Evolutionary conservation across 768 basidiomycete genomes (phyloP).

Genomic region (Suillus subalutaceus): DNA sequence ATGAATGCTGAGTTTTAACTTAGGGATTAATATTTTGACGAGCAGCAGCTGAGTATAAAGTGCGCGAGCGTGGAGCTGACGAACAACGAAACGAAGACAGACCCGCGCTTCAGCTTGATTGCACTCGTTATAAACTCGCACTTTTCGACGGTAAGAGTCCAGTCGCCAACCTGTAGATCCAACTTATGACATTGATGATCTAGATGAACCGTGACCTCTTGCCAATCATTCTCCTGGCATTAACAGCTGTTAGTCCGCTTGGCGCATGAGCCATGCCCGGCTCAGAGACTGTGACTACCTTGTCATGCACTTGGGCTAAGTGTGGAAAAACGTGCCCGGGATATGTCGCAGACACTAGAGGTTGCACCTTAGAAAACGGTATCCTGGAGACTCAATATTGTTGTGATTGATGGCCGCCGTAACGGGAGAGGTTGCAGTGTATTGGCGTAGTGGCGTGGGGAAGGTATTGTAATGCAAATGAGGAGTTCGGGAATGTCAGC

Average conservation of each 20-base stretch:
- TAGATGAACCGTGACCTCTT: background rate
- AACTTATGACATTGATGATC: background rate
- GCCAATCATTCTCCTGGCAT: background rate
- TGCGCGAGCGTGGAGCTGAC: background rate
- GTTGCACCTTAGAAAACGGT: slow-evolving; percentile 5
- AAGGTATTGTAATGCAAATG: background rate
- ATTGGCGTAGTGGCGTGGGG: background rate
- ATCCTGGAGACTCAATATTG: background rate
- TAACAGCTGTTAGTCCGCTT: background rate
- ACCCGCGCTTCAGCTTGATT: background rate
- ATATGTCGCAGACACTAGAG: background rate
- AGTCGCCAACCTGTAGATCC: background rate
- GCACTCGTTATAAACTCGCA: background rate
- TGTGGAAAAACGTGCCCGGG: slow-evolving; percentile 9
- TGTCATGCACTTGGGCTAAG: slow-evolving; percentile 14
- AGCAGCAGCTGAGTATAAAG: background rate
- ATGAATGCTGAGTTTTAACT: background rate
- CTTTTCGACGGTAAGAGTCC: background rate
- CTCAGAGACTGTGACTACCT: background rate
- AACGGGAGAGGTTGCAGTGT: background rate
- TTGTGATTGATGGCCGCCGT: background rate
- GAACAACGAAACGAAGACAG: background rate
- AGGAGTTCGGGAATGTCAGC: background rate
- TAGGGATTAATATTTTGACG: background rate
- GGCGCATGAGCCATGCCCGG: background rate